phyloP scores from a whole-genome alignment of 768 basidiomycete species.

The Phaeolepiota aurea region DNA sequence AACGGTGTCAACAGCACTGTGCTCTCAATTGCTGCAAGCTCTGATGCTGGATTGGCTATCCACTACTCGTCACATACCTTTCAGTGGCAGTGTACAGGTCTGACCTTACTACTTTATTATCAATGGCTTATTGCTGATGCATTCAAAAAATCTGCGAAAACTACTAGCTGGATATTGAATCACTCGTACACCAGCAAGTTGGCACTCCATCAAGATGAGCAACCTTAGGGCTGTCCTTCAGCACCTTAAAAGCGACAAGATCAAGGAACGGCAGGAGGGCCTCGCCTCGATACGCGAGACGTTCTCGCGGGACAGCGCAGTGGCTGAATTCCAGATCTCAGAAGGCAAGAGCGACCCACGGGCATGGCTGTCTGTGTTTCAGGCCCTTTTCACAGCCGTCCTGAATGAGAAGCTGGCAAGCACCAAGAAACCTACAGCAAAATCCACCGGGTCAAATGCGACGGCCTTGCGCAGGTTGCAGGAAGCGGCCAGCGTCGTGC shows the following conservation, averaged over 20 bases:
- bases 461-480: conserved; percentile 52
- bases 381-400: conserved; percentile 64
- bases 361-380: conserved; percentile 60
- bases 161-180: too few species aligned
- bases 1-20: neutral
- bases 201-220: conserved; percentile 8
- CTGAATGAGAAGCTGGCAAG: conserved; percentile 48
- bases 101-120: too few species aligned
- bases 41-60: too few species aligned
- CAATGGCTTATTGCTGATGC: too few species aligned
- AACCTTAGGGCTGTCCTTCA: conserved; percentile 41
- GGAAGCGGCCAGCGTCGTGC: conserved; percentile 58
- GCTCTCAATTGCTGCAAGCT: too few species aligned
- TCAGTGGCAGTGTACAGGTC: too few species aligned
- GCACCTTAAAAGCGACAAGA: conserved; percentile 50
- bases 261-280: conserved; percentile 66
- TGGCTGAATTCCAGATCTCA: conserved; percentile 33
- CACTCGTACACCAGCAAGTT: too few species aligned
- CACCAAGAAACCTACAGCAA: conserved; percentile 31
- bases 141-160: too few species aligned
- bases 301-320: conserved; percentile 41
- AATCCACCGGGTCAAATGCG: conserved; percentile 25
- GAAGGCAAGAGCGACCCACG: conserved; percentile 23
- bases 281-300: conserved; percentile 37
- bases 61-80: too few species aligned